phyloP scores from a whole-genome alignment of 2,329 filamentous ascomycete genomes.

The Elsinoe necatrix region DNA sequence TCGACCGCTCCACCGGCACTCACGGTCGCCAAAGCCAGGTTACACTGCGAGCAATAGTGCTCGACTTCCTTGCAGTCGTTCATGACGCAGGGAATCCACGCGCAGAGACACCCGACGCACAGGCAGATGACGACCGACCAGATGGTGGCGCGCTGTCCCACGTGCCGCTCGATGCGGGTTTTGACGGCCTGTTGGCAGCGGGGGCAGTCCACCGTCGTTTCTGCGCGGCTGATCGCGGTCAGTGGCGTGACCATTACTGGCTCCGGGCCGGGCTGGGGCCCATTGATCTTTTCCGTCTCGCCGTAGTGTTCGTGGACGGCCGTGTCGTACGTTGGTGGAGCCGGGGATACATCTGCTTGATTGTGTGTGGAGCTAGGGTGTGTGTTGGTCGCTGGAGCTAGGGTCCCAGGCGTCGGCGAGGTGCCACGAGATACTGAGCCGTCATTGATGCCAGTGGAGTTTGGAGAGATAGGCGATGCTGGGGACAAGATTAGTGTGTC shows the following conservation, averaged over 20 bases:
- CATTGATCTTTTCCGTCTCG: constrained; percentile 5
- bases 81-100: constrained; percentile 15
- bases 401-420: background rate
- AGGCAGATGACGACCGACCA: constrained; percentile 14
- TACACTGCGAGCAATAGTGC: constrained; percentile 14
- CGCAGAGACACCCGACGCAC: constrained; percentile 15
- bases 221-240: constrained; percentile 11
- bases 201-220: constrained; percentile 12
- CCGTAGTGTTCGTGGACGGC: constrained; percentile 7
- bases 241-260: constrained; percentile 11
- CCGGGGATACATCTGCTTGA: background rate
- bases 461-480: constrained; percentile 7
- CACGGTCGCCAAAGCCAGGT: constrained; percentile 10
- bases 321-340: constrained; percentile 3
- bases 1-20: constrained; percentile 1
- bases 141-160: constrained; percentile 10
- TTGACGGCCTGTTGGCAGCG: constrained; percentile 12
- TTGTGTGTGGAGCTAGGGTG: background rate
- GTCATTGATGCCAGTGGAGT: constrained; percentile 4
- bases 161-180: constrained; percentile 14
- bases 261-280: background rate
- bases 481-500: background rate
- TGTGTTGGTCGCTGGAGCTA: background rate
- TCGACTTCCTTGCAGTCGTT: constrained; percentile 15
- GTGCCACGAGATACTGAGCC: background rate